phyloP scores from a whole-genome alignment of 1,284 basidiomycete genomes.

The Sanghuangporus sanghuang region DNA sequence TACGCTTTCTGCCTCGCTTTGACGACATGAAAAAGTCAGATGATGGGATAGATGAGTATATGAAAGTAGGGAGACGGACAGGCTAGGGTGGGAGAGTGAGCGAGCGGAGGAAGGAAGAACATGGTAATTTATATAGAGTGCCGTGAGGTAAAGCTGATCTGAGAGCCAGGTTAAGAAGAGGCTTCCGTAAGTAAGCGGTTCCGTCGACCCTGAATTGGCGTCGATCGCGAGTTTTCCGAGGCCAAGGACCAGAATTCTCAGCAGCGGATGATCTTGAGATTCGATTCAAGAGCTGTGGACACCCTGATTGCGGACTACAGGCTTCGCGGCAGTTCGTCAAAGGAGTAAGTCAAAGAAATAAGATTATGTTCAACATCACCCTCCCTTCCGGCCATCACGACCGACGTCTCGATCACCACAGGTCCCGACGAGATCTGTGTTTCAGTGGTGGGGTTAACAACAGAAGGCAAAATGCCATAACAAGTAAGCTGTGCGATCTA shows the following conservation, averaged over 20 bases:
- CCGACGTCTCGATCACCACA: not conserved
- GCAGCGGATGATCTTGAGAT: not conserved
- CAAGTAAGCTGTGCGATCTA: not conserved
- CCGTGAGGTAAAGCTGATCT: slow-evolving; percentile 4
- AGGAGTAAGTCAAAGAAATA: not conserved
- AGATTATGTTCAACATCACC: not conserved
- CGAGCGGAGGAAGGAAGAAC: slow-evolving; percentile 18
- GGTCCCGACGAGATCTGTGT: not conserved
- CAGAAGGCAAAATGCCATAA: not conserved
- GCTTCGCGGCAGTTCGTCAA: slow-evolving; percentile 1
- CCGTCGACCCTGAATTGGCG: slow-evolving; percentile 8
- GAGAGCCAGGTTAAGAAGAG: not conserved
- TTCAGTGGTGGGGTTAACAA: not conserved
- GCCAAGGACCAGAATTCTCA: not conserved
- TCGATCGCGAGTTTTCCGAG: slow-evolving; percentile 11
- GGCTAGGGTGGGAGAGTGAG: slow-evolving; percentile 21
- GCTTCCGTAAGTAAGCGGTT: slow-evolving; percentile 9
- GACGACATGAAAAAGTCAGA: slow-evolving; percentile 53
- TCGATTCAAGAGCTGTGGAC: not conserved
- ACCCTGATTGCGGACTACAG: not conserved
- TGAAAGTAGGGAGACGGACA: slow-evolving; percentile 20
- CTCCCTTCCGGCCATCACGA: not conserved
- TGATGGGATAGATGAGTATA: slow-evolving; percentile 1
- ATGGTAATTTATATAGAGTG: slow-evolving; percentile 11
- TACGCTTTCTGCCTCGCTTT: slow-evolving; percentile 85